phyloP scores from a whole-genome alignment of 208 protist genomes.

The Naegleria lovaniensis region DNA sequence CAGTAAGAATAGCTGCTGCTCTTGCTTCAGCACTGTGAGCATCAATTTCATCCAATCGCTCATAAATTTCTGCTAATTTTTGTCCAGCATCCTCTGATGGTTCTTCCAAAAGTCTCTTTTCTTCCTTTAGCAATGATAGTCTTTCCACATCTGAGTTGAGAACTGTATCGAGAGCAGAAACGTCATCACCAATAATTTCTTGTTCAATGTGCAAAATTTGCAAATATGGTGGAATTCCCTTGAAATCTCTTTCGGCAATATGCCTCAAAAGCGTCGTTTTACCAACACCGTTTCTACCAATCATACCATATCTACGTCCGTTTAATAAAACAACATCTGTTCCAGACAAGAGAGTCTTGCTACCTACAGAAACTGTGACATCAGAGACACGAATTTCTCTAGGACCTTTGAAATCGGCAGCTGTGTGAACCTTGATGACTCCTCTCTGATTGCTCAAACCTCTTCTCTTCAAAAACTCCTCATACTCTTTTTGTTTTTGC shows the following conservation, averaged over 20 bases:
- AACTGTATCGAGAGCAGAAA: slow-evolving; percentile 66
- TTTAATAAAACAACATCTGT: slow-evolving; percentile 44
- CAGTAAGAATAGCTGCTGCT: slow-evolving; percentile 70
- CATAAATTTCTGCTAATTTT: slow-evolving; percentile 84
- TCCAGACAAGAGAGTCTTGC: slow-evolving; percentile 38
- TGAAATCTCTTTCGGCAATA: slow-evolving; percentile 77
- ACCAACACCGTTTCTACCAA: slow-evolving; percentile 81
- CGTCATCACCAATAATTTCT: slow-evolving; percentile 74
- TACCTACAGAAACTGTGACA: slow-evolving; percentile 45
- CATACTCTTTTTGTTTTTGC: background rate
- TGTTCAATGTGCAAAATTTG: slow-evolving; percentile 96
- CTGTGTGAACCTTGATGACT: background rate
- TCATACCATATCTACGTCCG: slow-evolving; percentile 79
- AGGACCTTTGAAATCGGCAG: background rate
- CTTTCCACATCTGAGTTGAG: slow-evolving; percentile 82
- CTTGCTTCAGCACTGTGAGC: slow-evolving; percentile 76
- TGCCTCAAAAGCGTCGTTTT: slow-evolving; percentile 84
- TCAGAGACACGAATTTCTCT: slow-evolving; percentile 45
- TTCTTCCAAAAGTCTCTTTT: slow-evolving; percentile 72
- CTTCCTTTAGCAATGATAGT: slow-evolving; percentile 72
- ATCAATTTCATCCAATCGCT: slow-evolving; percentile 86
- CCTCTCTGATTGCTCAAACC: background rate
- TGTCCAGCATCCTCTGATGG: slow-evolving; percentile 57
- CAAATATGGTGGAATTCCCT: slow-evolving; percentile 86
- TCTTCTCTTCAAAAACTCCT: slow-evolving; percentile 1